Evolutionary conservation across 75 land plant species (phyloP).

Genomic region (Cunninghamia lanceolata): DNA sequence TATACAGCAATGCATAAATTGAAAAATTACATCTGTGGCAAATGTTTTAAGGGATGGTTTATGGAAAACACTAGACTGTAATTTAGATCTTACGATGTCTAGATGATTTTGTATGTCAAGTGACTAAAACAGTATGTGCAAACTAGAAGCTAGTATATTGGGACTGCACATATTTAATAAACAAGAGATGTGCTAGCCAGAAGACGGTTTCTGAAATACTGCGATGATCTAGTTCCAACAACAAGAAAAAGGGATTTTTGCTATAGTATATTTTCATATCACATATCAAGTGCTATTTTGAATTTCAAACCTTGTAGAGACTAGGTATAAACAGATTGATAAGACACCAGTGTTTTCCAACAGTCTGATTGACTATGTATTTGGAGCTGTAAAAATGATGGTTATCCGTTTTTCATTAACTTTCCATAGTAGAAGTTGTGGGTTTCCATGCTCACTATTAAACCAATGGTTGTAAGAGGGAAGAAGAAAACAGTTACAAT

Average conservation of each 20-base stretch:
- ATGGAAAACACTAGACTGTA: background rate
- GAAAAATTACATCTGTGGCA: background rate
- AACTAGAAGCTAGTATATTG: background rate
- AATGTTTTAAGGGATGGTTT: background rate
- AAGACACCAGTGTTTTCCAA: background rate
- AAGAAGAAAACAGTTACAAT: background rate
- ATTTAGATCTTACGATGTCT: background rate
- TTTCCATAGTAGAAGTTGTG: background rate
- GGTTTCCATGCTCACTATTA: background rate
- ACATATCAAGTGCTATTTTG: background rate
- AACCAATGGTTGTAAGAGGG: background rate
- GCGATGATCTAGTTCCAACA: background rate
- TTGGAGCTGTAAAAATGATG: background rate
- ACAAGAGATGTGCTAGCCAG: background rate
- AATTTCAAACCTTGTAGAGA: background rate
- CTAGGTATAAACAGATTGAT: too few species aligned
- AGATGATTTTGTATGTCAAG: background rate
- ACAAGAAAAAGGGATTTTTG: background rate
- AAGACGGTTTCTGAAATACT: background rate
- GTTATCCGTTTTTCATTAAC: background rate
- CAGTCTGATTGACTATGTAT: background rate
- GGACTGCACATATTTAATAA: background rate
- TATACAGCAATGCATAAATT: background rate
- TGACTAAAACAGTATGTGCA: background rate
- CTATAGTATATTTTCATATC: background rate